These are phyloP conservation scores for Xerocomus potaroensis DNA, from an alignment of 768 basidiomycete genomes.

Conservation along the genomic window DNA sequence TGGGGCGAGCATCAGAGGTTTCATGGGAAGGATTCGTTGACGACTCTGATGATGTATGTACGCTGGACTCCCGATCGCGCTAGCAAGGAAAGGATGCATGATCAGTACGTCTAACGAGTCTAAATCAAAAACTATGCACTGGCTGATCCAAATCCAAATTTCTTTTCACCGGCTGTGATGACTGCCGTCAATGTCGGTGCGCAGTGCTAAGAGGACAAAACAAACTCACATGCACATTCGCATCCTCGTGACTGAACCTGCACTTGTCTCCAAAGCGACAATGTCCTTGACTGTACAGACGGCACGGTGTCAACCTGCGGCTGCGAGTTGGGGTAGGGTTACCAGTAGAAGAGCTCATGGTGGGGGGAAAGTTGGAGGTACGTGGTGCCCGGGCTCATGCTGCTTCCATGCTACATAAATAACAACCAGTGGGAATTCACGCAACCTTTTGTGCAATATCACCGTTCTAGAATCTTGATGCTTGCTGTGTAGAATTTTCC, in stretches of 20 bases:
- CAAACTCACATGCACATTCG: conserved; percentile 3
- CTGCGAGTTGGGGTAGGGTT: neutral
- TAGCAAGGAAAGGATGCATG: neutral
- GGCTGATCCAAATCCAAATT: neutral
- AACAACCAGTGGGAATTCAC: no score
- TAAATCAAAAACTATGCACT: neutral
- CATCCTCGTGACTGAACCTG: conserved; percentile 19
- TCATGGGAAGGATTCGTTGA: neutral
- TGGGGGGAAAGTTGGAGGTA: neutral
- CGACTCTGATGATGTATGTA: neutral
- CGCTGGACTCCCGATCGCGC: neutral
- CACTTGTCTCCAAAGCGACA: conserved; percentile 28
- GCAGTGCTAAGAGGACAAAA: neutral
- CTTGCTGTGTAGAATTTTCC: no score
- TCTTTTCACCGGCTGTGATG: neutral
- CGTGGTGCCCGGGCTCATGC: neutral
- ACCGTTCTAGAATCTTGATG: no score
- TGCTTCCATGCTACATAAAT: conserved; percentile 1
- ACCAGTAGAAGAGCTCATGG: conserved; percentile 9
- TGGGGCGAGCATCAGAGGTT: conserved; percentile 15
- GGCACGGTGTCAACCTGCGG: conserved; percentile 17
- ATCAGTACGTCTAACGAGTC: neutral
- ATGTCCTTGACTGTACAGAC: conserved; percentile 17
- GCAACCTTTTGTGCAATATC: no score
- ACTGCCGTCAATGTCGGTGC: neutral